Evolutionary conservation across 331 rosid species (phyloP), one percentile per base, ranked within the genome.

Genomic region (Quercus lobata): DNA sequence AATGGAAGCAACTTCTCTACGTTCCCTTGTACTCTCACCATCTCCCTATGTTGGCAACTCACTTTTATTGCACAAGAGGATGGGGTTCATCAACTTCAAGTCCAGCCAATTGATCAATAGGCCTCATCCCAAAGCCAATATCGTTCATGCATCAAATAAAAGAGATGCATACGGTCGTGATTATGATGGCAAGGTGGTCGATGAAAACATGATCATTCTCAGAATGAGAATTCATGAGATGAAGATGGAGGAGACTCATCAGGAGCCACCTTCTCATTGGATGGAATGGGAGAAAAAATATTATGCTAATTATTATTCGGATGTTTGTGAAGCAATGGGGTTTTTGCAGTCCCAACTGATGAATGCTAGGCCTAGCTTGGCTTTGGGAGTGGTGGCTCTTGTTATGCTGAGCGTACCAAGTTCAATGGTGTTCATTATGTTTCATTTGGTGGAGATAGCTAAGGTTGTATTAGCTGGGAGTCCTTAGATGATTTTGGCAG

Each of bases 141-240:
- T 44, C 8, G 71, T 81, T 65, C 44, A 8, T 34, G 90, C 90
- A 17, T 83, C 86, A 19, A 82, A 71, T 6, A 72, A 78, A 41
- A 41, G 49, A 53, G 91, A 84, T 76, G 41, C 88, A 0, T 77
- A 62, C 29, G 88, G 83, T 11, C 86, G 72, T 63, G 80, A 73
- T 21, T 78, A 88, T 25, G 75, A 83, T 46, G 91, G 94, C 6
- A 88, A 82, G 76, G 78, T 83, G 46, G 94, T 88, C 44, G 94
- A 88, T 37, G 86, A 84, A 69, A 84, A 69, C 84, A 90, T 90
- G 92, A 85, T 90, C 19, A 56, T 84, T 76, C 94, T 90, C 1
- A 74, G 94, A 63, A 79, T 73, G 82, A 63, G 90, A 74, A 88
- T 90, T 61, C 92, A 71, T 4, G 89, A 86, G 4, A 80, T 81